Evolutionary conservation across 2,329 filamentous ascomycete species (phyloP).

Genomic region (Emmonsiellopsis sp.): DNA sequence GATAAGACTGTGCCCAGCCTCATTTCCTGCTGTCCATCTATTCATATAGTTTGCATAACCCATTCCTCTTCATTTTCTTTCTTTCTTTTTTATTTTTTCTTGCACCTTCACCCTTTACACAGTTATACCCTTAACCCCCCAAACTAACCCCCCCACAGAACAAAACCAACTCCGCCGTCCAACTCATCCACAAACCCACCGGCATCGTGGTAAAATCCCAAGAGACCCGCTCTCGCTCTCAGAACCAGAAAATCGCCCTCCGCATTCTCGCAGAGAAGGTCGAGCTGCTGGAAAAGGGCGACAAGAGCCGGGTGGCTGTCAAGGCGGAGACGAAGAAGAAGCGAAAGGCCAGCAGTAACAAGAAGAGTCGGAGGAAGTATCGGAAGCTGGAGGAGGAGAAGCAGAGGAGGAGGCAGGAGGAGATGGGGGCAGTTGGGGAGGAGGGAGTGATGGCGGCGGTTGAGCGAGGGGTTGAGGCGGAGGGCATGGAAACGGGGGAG

Average conservation of each 20-base stretch:
- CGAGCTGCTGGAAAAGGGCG: conserved; percentile 67
- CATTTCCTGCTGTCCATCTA: too few relatives aligned
- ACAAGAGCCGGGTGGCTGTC: conserved; percentile 66
- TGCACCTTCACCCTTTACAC: neutral
- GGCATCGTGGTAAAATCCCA: conserved; percentile 92
- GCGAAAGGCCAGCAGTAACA: conserved; percentile 34
- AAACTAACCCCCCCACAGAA: conserved; percentile 44
- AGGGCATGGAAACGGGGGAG: conserved; percentile 1
- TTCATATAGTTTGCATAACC: neutral
- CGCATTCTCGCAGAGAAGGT: conserved; percentile 64
- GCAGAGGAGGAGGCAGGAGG: conserved; percentile 8
- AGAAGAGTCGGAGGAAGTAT: conserved; percentile 38
- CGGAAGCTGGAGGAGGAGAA: conserved; percentile 24
- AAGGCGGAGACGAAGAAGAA: conserved; percentile 74
- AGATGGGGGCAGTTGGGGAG: conserved; percentile 8
- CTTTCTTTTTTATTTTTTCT: neutral
- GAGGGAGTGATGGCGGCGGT: conserved; percentile 8
- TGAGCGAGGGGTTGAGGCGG: conserved; percentile 8
- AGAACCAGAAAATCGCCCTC: conserved; percentile 81
- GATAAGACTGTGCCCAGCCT: too few relatives aligned
- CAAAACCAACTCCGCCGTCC: conserved; percentile 92
- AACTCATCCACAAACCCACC: conserved; percentile 81
- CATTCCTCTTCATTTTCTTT: neutral
- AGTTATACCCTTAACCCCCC: neutral
- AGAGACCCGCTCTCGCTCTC: conserved; percentile 72